Conservation (phyloP, 176 grass and related monocot species). For the Carex cristatella region DNA sequence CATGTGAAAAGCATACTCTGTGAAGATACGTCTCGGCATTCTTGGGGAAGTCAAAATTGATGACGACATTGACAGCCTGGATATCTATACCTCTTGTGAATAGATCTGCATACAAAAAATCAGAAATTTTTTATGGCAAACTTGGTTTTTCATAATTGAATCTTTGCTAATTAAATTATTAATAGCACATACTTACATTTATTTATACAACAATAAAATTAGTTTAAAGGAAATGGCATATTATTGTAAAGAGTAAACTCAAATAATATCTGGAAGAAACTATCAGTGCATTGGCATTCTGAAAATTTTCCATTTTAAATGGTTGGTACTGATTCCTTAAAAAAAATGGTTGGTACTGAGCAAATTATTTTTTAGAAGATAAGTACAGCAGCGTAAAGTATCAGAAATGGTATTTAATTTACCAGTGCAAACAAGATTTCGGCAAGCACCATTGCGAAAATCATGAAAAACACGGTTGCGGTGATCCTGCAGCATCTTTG, state of each 20-base stretch:
- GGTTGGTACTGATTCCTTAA: background rate
- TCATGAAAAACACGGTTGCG: constrained; percentile 92
- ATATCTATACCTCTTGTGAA: constrained; percentile 98
- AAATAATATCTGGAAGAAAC: background rate
- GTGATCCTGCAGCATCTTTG: constrained; percentile 96
- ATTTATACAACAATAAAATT: background rate
- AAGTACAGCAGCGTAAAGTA: background rate
- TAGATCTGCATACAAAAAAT: constrained; percentile 50
- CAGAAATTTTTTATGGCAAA: background rate
- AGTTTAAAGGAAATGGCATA: background rate
- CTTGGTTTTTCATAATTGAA: background rate
- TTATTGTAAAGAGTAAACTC: background rate
- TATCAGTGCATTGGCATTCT: background rate
- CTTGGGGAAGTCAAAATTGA: constrained; percentile 95
- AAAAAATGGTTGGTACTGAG: background rate
- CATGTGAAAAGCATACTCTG: constrained; percentile 41
- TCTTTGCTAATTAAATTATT: background rate
- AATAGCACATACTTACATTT: background rate
- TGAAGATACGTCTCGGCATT: constrained; percentile 90
- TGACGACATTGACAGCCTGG: constrained; percentile 93
- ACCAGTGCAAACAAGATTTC: constrained; percentile 97
- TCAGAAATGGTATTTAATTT: background rate
- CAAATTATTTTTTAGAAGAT: background rate
- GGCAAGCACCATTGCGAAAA: constrained; percentile 92
- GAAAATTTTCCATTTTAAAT: background rate